These are phyloP conservation scores for Trichophyton equinum DNA, from an alignment of 2,329 filamentous ascomycete genomes.

Conservation along the genomic window DNA sequence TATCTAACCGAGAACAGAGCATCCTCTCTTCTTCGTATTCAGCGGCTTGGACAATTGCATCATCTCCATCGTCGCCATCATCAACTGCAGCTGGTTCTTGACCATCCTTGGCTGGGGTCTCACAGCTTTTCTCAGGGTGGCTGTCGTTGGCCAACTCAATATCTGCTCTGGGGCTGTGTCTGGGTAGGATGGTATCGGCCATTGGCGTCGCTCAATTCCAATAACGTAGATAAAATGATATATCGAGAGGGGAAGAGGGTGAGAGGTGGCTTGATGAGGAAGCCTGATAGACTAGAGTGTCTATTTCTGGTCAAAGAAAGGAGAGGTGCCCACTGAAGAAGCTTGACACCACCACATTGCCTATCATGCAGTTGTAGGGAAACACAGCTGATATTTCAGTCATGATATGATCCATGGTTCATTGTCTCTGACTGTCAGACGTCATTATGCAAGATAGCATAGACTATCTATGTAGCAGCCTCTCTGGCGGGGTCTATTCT, in stretches of 20 bases:
- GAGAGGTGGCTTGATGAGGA: neutral
- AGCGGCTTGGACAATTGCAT: conserved; percentile 24
- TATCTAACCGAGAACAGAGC: conserved; percentile 43
- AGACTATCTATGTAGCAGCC: no score
- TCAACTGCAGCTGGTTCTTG: neutral
- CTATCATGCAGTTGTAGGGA: neutral
- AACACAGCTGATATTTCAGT: neutral
- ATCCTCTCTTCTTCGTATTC: conserved; percentile 37
- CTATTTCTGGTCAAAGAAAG: neutral
- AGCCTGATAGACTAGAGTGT: neutral
- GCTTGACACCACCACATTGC: neutral
- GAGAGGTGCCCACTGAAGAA: neutral
- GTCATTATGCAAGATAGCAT: neutral
- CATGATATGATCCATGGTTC: neutral
- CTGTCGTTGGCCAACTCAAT: neutral
- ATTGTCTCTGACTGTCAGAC: neutral
- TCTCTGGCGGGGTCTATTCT: no score
- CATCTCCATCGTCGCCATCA: neutral
- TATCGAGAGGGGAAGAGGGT: neutral
- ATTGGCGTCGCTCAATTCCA: neutral
- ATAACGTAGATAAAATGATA: neutral
- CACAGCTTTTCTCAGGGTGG: neutral
- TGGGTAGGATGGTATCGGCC: neutral
- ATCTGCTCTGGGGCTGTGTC: neutral
- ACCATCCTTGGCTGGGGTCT: neutral